Percentiles rank a stretch among this genome's conserved stretches.
These are phyloP conservation scores for Apiospora pterosperma DNA, from an alignment of 2,329 filamentous ascomycete genomes.

Conservation along the genomic window DNA sequence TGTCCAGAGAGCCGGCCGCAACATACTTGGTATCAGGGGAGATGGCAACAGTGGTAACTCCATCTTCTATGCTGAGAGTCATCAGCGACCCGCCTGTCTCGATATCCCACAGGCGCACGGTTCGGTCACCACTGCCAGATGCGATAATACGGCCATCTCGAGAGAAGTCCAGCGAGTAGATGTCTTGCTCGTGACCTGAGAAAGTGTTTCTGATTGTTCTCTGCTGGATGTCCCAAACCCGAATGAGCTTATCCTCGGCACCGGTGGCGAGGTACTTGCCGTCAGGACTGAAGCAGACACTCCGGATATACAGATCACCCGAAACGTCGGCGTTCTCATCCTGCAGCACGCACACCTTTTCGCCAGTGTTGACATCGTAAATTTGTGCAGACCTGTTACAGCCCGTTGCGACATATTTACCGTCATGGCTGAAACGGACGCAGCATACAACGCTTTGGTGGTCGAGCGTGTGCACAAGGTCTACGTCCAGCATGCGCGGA, in stretches of 20 bases:
- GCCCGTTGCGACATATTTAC: constrained; percentile 92
- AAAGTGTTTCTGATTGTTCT: constrained; percentile 89
- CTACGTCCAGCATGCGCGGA: constrained; percentile 85
- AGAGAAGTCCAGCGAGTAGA: constrained; percentile 94
- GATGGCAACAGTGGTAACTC: constrained; percentile 95
- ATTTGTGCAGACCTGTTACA: constrained; percentile 99
- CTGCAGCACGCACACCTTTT: constrained; percentile 85
- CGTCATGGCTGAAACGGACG: constrained; percentile 93
- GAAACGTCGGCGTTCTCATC: constrained; percentile 84
- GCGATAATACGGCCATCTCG: constrained; percentile 92
- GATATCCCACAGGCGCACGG: constrained; percentile 94
- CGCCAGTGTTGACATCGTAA: constrained; percentile 84
- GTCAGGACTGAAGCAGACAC: constrained; percentile 97
- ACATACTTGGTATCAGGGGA: constrained; percentile 93
- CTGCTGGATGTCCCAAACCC: constrained; percentile 90
- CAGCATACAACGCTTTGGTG: constrained; percentile 98
- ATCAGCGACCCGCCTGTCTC: constrained; percentile 78
- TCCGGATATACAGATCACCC: constrained; percentile 93
- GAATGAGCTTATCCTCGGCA: constrained; percentile 95
- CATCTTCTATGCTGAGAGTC: constrained; percentile 90
- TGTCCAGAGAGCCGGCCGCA: constrained; percentile 91
- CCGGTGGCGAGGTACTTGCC: constrained; percentile 92
- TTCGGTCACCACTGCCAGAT: constrained; percentile 91
- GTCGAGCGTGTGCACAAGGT: constrained; percentile 85
- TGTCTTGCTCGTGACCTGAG: constrained; percentile 96